phyloP scores from a whole-genome alignment of 2,329 filamentous ascomycete species.

The Cladosporium halotolerans region DNA sequence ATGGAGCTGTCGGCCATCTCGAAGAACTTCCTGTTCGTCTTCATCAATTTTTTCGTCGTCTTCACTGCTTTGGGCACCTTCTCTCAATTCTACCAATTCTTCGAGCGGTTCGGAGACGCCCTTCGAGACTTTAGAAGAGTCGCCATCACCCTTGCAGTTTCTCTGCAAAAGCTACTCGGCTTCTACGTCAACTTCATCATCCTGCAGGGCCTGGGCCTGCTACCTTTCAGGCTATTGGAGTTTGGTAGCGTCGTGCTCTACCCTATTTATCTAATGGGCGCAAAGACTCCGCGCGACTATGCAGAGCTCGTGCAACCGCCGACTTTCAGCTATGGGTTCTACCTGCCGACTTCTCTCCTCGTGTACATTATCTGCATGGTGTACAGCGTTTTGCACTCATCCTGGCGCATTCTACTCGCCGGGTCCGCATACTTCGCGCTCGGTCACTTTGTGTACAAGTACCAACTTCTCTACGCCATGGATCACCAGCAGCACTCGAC shows the following conservation, averaged over 20 bases:
- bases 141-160: constrained; percentile 66
- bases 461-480: constrained; percentile 97
- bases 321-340: constrained; percentile 92
- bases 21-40: constrained; percentile 97
- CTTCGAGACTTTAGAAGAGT: constrained; percentile 74
- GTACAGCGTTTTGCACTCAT: constrained; percentile 78
- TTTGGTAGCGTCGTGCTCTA: constrained; percentile 81
- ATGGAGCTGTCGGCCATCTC: constrained; percentile 91
- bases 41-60: constrained; percentile 97
- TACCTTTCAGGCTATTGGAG: constrained; percentile 86
- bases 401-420: constrained; percentile 73
- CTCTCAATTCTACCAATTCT: constrained; percentile 56
- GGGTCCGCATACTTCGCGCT: constrained; percentile 72
- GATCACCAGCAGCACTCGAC: constrained; percentile 93
- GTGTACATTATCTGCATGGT: constrained; percentile 94
- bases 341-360: constrained; percentile 82
- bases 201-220: constrained; percentile 85
- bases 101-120: constrained; percentile 60
- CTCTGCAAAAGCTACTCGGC: constrained; percentile 65
- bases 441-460: constrained; percentile 89
- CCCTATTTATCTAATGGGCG: constrained; percentile 68
- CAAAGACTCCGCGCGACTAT: constrained; percentile 84
- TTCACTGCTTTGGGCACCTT: constrained; percentile 84
- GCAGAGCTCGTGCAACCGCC: constrained; percentile 76
- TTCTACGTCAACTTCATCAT: constrained; percentile 96